Conservation (phyloP, 2,329 filamentous ascomycete genomes). For the Exserohilum turcica region DNA sequence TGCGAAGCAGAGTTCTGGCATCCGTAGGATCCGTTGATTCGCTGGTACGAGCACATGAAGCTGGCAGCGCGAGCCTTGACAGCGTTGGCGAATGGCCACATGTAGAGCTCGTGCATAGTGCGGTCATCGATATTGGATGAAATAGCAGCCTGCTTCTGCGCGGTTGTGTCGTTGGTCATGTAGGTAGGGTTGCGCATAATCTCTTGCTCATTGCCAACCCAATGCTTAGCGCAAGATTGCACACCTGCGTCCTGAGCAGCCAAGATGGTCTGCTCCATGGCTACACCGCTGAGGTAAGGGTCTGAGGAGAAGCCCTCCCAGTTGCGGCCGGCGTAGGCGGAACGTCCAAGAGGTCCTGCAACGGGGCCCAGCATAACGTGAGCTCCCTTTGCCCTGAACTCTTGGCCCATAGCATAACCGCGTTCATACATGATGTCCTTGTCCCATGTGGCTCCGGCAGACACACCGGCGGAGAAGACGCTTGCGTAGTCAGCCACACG, state of each 20-base stretch:
- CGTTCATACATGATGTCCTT: conserved; percentile 45
- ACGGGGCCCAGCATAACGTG: conserved; percentile 58
- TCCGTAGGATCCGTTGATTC: conserved; percentile 43
- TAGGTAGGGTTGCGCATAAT: conserved; percentile 48
- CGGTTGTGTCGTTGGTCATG: conserved; percentile 60
- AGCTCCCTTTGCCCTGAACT: conserved; percentile 45
- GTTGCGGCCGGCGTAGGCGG: conserved; percentile 50
- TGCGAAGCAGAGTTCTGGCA: conserved; percentile 50
- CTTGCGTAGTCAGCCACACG: conserved; percentile 44
- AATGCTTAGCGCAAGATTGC: conserved; percentile 57
- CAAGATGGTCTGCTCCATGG: conserved; percentile 48
- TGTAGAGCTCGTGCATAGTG: conserved; percentile 68
- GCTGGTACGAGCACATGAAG: conserved; percentile 64
- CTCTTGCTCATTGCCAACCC: conserved; percentile 67
- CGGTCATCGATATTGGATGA: conserved; percentile 69
- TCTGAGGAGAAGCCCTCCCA: conserved; percentile 54
- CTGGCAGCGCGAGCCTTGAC: conserved; percentile 62
- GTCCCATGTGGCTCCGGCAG: conserved; percentile 48
- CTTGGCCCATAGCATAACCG: conserved; percentile 45
- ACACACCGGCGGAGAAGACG: conserved; percentile 50
- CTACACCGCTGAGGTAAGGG: conserved; percentile 52
- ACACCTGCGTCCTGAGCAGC: conserved; percentile 52
- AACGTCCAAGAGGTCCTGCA: conserved; percentile 51
- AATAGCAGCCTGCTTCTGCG: conserved; percentile 55
- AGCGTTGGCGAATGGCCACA: conserved; percentile 69